Evolutionary conservation across 192 early-diverging fungal genomes (phyloP).

Genomic region (Dispira simplex): DNA sequence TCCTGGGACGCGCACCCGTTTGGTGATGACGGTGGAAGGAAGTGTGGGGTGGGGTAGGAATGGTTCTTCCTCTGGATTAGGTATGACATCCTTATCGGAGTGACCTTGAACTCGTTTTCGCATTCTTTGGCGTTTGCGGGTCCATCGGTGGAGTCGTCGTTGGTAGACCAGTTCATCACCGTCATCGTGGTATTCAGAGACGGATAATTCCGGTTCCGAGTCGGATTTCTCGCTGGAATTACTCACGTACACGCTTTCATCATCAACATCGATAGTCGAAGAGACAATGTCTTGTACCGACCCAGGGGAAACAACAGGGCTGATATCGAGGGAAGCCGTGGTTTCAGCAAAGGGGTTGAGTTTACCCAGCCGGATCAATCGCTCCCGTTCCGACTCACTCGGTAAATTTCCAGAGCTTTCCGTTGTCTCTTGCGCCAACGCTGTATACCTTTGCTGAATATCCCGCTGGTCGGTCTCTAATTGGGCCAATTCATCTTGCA

Average conservation of each 20-base stretch:
- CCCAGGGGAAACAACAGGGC: neutral
- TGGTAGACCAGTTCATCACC: constrained; percentile 38
- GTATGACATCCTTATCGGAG: constrained; percentile 12
- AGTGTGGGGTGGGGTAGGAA: constrained; percentile 20
- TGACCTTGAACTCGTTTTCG: neutral
- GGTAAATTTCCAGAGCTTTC: neutral
- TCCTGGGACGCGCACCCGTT: constrained; percentile 46
- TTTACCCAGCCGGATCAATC: constrained; percentile 49
- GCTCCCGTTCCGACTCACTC: constrained; percentile 40
- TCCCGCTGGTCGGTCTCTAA: constrained; percentile 24
- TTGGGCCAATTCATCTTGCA: constrained; percentile 12
- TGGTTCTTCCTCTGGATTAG: constrained; percentile 19
- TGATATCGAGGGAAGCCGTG: neutral
- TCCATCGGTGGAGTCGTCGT: constrained; percentile 14
- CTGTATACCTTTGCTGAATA: constrained; percentile 25
- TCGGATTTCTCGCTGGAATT: constrained; percentile 11
- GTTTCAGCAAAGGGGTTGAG: constrained; percentile 43
- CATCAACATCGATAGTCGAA: constrained; percentile 12
- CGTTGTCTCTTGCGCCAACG: neutral
- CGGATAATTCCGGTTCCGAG: constrained; percentile 2
- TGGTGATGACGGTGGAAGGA: constrained; percentile 13
- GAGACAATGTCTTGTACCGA: constrained; percentile 13
- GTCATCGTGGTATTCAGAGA: constrained; percentile 34
- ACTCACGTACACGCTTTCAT: constrained; percentile 13
- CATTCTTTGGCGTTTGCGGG: neutral